These are phyloP conservation scores for Termitomyces eurrhizus DNA, from an alignment of 768 basidiomycete species.

Conservation along the genomic window DNA sequence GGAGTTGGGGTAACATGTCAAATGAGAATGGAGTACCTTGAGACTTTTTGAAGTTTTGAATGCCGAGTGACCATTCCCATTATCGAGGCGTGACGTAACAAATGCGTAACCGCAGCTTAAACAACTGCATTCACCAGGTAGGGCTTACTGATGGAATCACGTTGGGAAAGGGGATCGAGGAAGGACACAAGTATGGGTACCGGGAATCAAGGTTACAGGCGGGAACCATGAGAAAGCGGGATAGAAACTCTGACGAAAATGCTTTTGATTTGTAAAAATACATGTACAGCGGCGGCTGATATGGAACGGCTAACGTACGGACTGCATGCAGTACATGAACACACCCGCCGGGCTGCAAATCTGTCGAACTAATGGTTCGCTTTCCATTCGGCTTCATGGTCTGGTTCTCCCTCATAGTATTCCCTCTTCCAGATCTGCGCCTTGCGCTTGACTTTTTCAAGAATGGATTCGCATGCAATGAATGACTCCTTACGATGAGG, in stretches of 20 bases:
- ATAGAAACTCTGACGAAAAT: background rate
- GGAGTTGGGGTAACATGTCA: too few relatives aligned
- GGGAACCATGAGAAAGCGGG: too few relatives aligned
- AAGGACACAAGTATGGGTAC: too few relatives aligned
- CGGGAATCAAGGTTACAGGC: too few relatives aligned
- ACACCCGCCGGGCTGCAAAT: background rate
- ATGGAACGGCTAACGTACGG: background rate
- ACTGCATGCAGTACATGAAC: background rate
- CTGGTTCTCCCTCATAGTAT: constrained; percentile 69
- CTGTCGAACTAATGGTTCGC: constrained; percentile 37
- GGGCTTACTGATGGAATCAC: too few relatives aligned
- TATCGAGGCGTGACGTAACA: too few relatives aligned
- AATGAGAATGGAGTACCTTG: too few relatives aligned
- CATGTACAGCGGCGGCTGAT: background rate
- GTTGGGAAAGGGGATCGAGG: too few relatives aligned
- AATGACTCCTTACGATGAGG: constrained; percentile 85
- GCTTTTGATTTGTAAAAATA: background rate
- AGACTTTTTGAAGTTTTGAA: too few relatives aligned
- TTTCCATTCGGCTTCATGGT: constrained; percentile 68
- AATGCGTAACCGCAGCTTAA: too few relatives aligned
- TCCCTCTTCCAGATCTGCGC: constrained; percentile 93
- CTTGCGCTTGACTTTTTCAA: constrained; percentile 82
- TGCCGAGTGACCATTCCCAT: too few relatives aligned
- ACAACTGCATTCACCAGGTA: too few relatives aligned
- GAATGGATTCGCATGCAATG: constrained; percentile 69